Base-by-base conservation (phyloP, 176 grass and related monocot species). In the Canna indica region DNA sequence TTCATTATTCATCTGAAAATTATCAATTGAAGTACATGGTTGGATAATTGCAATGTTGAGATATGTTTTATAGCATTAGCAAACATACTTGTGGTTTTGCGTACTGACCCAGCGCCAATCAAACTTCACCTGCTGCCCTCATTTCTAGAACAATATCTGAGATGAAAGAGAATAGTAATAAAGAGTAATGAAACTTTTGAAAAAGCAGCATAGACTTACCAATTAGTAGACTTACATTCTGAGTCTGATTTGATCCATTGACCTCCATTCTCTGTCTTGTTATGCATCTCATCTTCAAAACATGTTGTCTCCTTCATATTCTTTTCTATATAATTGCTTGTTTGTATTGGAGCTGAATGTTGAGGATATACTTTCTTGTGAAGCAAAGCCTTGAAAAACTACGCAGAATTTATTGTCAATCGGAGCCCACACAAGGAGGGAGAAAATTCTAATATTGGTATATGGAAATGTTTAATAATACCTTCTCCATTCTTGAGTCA, bases 161-260 rank as follows among this genome's bases (percentile, higher is more conserved):
- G 2, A 29, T 75, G 20, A 24, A 64, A 79, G 67, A 79, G 11
- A 60, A 13, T 30, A 14, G 15, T 32, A n/a, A n/a, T 8, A 30
- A 13, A 61, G 29, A 48, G 63, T 39, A 68, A 34, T 39, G 2
- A 31, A 30, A 35, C 74, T 81, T 36, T n/a, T 4, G 29, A 73
- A 27, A 69, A 15, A 42, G 20, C 5, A 67, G 11, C 32, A 17
- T 26, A 12, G 7, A 25, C 8, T 11, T 67, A 14, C 27, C 10
- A 18, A 7, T 22, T 48, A 31, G 67, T 47, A 3, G 46, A 78
- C 85, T 96, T 86, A 96, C 88, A 96, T 36, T 96, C 88, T 71
- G 88, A 96, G 83, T 96, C 92, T 33, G 92, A 91, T 86, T 86
- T 96, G 73, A 79, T 83, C 92, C 88, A 96, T 73, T 88, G 91